Base-by-base conservation (phyloP, 352 stramenopile species). In the Globisporangium carolinianum region DNA sequence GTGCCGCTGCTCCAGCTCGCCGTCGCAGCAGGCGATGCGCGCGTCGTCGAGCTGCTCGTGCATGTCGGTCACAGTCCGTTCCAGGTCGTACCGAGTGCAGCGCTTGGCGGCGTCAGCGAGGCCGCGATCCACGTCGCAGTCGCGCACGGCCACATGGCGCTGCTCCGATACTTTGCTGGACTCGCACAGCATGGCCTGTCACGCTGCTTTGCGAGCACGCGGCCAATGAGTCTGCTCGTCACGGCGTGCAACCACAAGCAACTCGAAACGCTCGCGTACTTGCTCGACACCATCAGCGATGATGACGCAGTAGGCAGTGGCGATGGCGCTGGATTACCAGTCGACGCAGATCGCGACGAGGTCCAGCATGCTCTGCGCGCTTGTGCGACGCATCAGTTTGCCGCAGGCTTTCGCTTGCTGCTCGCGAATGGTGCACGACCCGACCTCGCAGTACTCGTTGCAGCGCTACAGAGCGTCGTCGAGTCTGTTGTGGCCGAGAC, bases 91-190 rank as follows among this genome's bases (percentile, higher is more conserved):
- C 15, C 17, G 0, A 51, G 0, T 7, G 41, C 51, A 6, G 32
- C 45, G 12, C 41, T 11, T 45, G n/a, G n/a, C 10, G 8, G 66
- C 60, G 47, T 49, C 11, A 42, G 60, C 46, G 59, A 87, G 51
- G 82, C 73, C 2, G 59, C 75, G 1, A 73, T 86, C 46, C 75
- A 88, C 55, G 49, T 78, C 36, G 78, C 78, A 0, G 67, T 88
- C 41, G 51, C 73, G 15, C 69, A 67, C 59, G 73, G 75, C 4
- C 75, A 83, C 39, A 53, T 82, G 47, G 66, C 72, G 5, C 63
- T 83, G 3, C 55, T 88, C 4, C 42, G 60, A 35, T 66, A 68
- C 35, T 85, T 85, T 58, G 66, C 71, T 12, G 58, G 35, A 14
- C 47, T 80, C 7, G 72, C 73, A 9, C 72, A 83, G 46, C 71